Conservation (phyloP, 306 rosid species). For the Trifolium fragiferum region DNA sequence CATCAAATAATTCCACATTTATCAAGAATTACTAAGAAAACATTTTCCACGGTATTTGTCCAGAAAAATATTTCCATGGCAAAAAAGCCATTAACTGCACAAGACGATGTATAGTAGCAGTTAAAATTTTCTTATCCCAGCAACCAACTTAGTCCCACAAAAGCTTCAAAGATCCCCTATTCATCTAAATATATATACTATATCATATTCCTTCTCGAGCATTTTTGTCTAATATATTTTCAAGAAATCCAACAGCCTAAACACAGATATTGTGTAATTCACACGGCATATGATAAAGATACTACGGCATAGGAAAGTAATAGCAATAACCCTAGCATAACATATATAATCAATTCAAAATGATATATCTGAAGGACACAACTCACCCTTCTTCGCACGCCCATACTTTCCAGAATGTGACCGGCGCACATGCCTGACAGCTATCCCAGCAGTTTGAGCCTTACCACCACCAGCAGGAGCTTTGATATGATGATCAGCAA, state of each 20-base stretch:
- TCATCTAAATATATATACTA: not conserved
- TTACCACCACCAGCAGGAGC: constrained; percentile 78
- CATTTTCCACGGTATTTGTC: not conserved
- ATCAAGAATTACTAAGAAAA: not conserved
- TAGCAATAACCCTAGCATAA: not conserved
- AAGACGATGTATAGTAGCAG: not conserved
- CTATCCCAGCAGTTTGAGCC: constrained; percentile 75
- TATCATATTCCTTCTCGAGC: not conserved
- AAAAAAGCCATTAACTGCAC: not conserved
- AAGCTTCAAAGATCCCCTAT: constrained; percentile 8
- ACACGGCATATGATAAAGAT: not conserved
- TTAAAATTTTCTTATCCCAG: not conserved
- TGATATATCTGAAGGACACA: not conserved
- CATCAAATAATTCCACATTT: constrained; percentile 4
- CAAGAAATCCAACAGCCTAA: constrained; percentile 14
- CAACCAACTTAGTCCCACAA: not conserved
- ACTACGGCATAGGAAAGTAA: not conserved
- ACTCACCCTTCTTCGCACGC: constrained; percentile 91
- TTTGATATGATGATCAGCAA: constrained; percentile 76
- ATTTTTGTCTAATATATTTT: not conserved
- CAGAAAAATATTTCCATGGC: not conserved
- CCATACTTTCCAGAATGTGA: constrained; percentile 83
- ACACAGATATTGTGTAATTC: not conserved
- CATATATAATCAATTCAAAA: constrained; percentile 23
- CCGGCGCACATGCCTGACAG: constrained; percentile 83